phyloP scores from a whole-genome alignment of 208 protist genomes.

The Vickermania spadyakhi region DNA sequence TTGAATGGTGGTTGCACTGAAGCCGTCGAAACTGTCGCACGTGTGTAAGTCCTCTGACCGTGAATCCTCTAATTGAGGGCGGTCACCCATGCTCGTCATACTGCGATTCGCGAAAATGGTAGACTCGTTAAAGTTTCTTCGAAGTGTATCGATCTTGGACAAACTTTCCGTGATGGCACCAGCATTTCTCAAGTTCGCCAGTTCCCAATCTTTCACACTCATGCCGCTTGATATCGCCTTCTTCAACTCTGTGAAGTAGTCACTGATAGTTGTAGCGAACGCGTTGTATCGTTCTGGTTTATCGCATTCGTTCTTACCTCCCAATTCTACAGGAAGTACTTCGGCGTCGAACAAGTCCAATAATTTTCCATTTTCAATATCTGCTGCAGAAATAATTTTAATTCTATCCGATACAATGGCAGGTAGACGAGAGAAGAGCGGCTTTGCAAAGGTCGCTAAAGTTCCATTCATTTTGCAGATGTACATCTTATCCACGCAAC shows the following conservation, averaged over 20 bases:
- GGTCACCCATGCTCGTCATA: not conserved
- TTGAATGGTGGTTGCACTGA: not conserved
- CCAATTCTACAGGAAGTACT: conserved; percentile 49
- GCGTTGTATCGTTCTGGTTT: conserved; percentile 29
- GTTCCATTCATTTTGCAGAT: conserved; percentile 68
- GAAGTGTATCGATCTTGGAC: not conserved
- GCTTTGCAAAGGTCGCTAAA: conserved; percentile 49
- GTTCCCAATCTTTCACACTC: conserved; percentile 73
- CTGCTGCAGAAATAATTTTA: conserved; percentile 46
- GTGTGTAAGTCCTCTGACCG: not conserved
- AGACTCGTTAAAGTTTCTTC: not conserved
- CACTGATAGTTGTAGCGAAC: conserved; percentile 35
- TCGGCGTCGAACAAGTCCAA: conserved; percentile 42
- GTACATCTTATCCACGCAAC: conserved; percentile 65
- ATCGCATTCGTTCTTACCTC: conserved; percentile 65
- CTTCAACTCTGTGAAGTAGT: conserved; percentile 40
- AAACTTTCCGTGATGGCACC: not conserved
- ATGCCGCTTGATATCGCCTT: conserved; percentile 26
- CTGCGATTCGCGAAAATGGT: not conserved
- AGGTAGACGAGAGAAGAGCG: conserved; percentile 56
- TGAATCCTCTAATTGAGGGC: not conserved
- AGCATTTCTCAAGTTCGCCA: conserved; percentile 26
- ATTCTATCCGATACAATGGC: conserved; percentile 57
- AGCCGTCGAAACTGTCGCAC: not conserved
- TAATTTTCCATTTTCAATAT: conserved; percentile 47